Evolutionary conservation across 1,139 yeast genomes (phyloP).

Genomic region (Scheffersomyces quercinus): DNA sequence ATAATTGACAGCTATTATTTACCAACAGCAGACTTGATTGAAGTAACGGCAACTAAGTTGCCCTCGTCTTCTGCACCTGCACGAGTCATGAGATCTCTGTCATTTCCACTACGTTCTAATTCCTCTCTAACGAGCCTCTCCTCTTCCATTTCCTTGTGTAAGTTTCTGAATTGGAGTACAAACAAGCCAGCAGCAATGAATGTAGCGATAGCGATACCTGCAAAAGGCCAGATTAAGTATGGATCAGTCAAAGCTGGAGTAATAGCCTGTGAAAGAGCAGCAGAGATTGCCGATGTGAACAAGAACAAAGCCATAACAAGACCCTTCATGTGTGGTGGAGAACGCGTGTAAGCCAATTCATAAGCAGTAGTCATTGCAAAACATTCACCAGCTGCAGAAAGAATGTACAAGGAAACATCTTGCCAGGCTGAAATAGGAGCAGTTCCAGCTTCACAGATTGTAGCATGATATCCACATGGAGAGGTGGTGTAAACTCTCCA

Average conservation of each 20-base stretch:
- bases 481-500: slow-evolving; percentile 10
- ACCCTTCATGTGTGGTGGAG: slow-evolving; percentile 14
- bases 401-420: slow-evolving; percentile 9
- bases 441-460: slow-evolving; percentile 4
- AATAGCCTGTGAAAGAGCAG: slow-evolving; percentile 11
- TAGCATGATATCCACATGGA: slow-evolving; percentile 11
- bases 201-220: slow-evolving; percentile 10
- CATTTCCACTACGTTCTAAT: background rate
- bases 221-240: slow-evolving; percentile 10
- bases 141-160: slow-evolving; percentile 9
- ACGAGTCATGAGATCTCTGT: background rate
- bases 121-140: slow-evolving; percentile 2
- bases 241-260: slow-evolving; percentile 13
- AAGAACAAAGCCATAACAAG: slow-evolving; percentile 13
- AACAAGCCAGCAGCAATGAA: slow-evolving; percentile 6
- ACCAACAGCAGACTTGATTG: background rate
- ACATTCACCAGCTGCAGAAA: slow-evolving; percentile 12
- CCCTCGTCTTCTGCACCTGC: background rate
- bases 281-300: slow-evolving; percentile 12
- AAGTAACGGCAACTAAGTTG: background rate
- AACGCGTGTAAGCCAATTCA: slow-evolving; percentile 12
- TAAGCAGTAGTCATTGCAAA: slow-evolving; percentile 10
- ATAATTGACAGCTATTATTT: background rate
- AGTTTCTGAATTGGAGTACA: slow-evolving; percentile 9
- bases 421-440: slow-evolving; percentile 10